Evolutionary conservation across 1,284 basidiomycete genomes (phyloP).

Genomic region (Schizophyllum commune): DNA sequence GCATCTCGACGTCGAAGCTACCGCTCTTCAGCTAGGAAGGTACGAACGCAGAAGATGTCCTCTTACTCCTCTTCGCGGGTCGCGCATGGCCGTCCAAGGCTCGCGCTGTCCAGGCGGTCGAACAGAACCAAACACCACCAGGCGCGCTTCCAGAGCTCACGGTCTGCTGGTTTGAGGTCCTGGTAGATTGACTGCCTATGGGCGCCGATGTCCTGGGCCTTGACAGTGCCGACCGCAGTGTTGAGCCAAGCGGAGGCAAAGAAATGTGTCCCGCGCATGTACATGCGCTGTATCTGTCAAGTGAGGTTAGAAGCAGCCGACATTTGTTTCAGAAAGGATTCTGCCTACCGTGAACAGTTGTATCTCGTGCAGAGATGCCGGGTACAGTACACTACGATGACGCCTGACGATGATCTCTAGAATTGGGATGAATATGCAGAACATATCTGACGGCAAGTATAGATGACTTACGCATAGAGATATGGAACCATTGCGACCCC

Average conservation of each 20-base stretch:
- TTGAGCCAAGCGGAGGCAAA: slow-evolving; percentile 60
- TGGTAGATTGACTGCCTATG: slow-evolving; percentile 52
- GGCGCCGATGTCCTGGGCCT: slow-evolving; percentile 64
- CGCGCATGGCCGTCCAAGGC: slow-evolving; percentile 64
- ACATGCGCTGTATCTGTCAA: slow-evolving; percentile 37
- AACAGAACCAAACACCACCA: slow-evolving; percentile 66
- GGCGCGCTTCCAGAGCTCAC: slow-evolving; percentile 73
- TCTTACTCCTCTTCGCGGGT: slow-evolving; percentile 75
- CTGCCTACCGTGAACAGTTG: slow-evolving; percentile 49
- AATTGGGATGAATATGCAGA: slow-evolving; percentile 4
- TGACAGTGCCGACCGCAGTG: slow-evolving; percentile 60
- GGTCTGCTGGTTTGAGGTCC: slow-evolving; percentile 37
- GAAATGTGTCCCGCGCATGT: slow-evolving; percentile 44
- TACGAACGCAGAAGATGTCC: slow-evolving; percentile 2
- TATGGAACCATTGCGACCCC: slow-evolving; percentile 63
- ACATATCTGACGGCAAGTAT: not conserved
- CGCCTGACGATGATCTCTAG: slow-evolving; percentile 41
- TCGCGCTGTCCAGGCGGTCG: slow-evolving; percentile 57
- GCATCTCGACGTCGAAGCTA: slow-evolving; percentile 74
- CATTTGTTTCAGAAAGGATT: not conserved
- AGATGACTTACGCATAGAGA: slow-evolving; percentile 34
- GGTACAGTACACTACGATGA: slow-evolving; percentile 51
- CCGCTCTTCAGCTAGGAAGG: slow-evolving; percentile 5
- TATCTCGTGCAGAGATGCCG: slow-evolving; percentile 67
- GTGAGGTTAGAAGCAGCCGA: slow-evolving; percentile 2